Evolutionary conservation across 768 basidiomycete species (phyloP).

Genomic region (Rhizopogon rudus): DNA sequence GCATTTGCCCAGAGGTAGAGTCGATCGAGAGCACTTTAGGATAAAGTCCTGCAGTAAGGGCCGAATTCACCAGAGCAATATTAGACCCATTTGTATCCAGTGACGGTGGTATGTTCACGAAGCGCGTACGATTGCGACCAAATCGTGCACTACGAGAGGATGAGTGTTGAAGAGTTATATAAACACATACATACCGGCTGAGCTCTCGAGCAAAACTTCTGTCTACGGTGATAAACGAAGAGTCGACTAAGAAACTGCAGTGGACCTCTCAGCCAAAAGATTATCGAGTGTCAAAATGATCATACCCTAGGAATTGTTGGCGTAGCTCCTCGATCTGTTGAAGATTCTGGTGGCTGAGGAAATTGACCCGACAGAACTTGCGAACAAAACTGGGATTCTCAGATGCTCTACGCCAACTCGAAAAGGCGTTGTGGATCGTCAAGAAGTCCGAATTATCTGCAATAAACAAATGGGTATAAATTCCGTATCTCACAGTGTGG

Average conservation of each 20-base stretch:
- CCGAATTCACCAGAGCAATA: slow-evolving; percentile 65
- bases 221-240: slow-evolving; percentile 74
- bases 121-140: slow-evolving; percentile 67
- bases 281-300: slow-evolving; percentile 4
- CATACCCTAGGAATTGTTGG: slow-evolving; percentile 78
- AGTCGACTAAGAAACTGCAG: slow-evolving; percentile 80
- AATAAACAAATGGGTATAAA: slow-evolving; percentile 1
- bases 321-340: slow-evolving; percentile 96
- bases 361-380: slow-evolving; percentile 78
- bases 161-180: not conserved
- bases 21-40: slow-evolving; percentile 86
- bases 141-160: slow-evolving; percentile 56
- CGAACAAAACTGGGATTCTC: slow-evolving; percentile 56
- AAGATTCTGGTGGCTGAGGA: slow-evolving; percentile 86
- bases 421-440: slow-evolving; percentile 87
- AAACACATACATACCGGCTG: slow-evolving; percentile 40
- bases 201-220: slow-evolving; percentile 63
- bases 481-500: not conserved
- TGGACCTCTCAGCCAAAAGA: not conserved
- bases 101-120: slow-evolving; percentile 68
- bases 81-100: slow-evolving; percentile 68
- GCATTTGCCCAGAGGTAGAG: slow-evolving; percentile 51
- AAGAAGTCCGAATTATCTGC: slow-evolving; percentile 93
- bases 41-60: slow-evolving; percentile 82
- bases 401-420: slow-evolving; percentile 78